A percentile compares a stretch with the other conserved stretches of the same genome.
Evolutionary conservation across 768 basidiomycete species (phyloP).

Genomic region (Boletus vinaceobasis): DNA sequence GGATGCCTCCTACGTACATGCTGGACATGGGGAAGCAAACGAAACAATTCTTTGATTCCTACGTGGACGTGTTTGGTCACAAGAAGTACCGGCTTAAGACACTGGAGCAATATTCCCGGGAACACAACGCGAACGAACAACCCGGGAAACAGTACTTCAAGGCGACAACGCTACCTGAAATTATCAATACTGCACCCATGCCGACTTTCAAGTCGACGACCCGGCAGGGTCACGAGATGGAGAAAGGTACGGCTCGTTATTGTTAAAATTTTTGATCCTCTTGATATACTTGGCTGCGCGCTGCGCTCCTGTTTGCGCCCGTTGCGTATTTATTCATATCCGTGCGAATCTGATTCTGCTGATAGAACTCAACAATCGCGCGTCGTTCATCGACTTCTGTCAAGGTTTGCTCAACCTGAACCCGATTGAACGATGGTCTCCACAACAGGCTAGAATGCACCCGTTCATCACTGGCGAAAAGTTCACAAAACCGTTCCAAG

Average conservation of each 20-base stretch:
- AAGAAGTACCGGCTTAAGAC: conserved; percentile 87
- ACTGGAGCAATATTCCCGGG: conserved; percentile 92
- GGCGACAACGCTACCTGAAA: conserved; percentile 88
- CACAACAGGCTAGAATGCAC: conserved; percentile 92
- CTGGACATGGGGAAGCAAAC: conserved; percentile 96
- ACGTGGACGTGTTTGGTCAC: conserved; percentile 68
- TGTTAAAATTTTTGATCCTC: not conserved
- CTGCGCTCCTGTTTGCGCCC: not conserved
- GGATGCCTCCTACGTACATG: conserved; percentile 88
- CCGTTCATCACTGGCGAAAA: conserved; percentile 99
- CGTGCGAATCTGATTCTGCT: conserved; percentile 15
- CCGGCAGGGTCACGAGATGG: conserved; percentile 75
- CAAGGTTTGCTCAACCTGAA: conserved; percentile 92
- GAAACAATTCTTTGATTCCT: conserved; percentile 86
- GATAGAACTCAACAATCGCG: conserved; percentile 87
- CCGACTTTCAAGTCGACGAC: conserved; percentile 73
- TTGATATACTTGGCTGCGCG: not conserved
- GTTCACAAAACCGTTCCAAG: conserved; percentile 81
- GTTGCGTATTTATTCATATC: conserved; percentile 7
- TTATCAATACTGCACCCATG: conserved; percentile 95
- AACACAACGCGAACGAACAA: conserved; percentile 94
- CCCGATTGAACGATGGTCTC: conserved; percentile 94
- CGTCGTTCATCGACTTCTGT: conserved; percentile 97
- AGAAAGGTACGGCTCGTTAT: conserved; percentile 64
- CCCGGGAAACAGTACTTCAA: conserved; percentile 99